Evolutionary conservation across 202 grass and related monocot species (phyloP).

Genomic region (Zizania palustris): DNA sequence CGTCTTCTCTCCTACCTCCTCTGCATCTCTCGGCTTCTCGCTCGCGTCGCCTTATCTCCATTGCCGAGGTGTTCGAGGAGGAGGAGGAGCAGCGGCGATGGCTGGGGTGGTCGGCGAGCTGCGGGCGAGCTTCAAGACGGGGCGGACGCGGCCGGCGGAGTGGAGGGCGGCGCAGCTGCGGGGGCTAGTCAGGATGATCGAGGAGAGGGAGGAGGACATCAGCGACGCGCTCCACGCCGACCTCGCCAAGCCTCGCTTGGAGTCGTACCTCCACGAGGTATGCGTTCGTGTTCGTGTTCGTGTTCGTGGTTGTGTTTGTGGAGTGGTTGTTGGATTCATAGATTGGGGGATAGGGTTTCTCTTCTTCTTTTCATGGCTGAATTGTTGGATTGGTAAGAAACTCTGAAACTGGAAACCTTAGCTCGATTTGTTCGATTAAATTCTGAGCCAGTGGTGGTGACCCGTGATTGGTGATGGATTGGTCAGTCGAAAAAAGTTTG

Average conservation of each 20-base stretch:
- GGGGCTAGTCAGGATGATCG: conserved; percentile 56
- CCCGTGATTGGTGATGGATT: no score
- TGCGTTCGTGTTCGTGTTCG: no score
- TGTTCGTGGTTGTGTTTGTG: neutral
- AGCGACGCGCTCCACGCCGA: conserved; percentile 63
- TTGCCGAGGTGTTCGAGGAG: neutral
- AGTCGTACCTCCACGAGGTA: conserved; percentile 85
- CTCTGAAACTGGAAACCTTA: neutral
- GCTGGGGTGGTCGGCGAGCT: conserved; percentile 48
- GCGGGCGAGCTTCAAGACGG: conserved; percentile 52
- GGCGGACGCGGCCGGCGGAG: conserved; percentile 62
- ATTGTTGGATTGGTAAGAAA: neutral
- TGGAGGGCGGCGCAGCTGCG: conserved; percentile 76
- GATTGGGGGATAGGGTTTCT: neutral
- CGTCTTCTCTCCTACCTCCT: neutral
- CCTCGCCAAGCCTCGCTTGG: conserved; percentile 78
- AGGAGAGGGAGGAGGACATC: conserved; percentile 75
- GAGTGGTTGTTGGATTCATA: neutral
- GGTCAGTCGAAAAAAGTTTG: no score
- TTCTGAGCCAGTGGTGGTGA: neutral
- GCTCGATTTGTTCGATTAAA: neutral
- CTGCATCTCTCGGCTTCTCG: neutral
- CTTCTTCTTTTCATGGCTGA: no score
- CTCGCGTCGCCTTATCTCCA: neutral
- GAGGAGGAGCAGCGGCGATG: conserved; percentile 31